phyloP scores from a whole-genome alignment of 257 asterid species.

The Solanum raphanifolium region DNA sequence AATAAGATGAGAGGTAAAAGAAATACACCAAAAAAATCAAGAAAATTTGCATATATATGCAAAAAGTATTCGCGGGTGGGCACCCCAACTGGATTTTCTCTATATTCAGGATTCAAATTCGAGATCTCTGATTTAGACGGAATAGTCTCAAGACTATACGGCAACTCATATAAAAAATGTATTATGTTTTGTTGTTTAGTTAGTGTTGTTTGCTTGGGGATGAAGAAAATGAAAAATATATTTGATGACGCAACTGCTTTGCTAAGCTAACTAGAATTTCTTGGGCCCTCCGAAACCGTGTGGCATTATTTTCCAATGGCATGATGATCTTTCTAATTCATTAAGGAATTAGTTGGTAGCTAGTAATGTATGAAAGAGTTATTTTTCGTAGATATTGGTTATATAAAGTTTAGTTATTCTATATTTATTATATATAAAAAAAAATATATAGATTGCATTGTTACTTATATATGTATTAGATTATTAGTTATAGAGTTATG shows the following conservation, averaged over 20 bases:
- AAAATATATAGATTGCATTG: too few species aligned
- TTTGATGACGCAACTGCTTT: constrained; percentile 2
- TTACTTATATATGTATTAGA: too few species aligned
- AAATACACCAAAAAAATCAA: too few species aligned
- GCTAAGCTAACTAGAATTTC: background rate
- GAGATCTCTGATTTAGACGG: accelerated
- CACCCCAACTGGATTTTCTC: accelerated
- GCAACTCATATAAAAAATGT: accelerated
- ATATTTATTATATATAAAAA: too few species aligned
- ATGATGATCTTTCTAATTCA: background rate
- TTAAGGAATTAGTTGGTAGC: background rate
- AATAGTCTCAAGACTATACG: accelerated
- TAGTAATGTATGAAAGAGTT: background rate
- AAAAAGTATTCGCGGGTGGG: too few species aligned
- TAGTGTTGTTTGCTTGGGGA: background rate
- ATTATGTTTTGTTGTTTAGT: background rate
- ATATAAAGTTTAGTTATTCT: too few species aligned
- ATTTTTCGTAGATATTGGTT: too few species aligned
- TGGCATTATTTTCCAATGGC: background rate
- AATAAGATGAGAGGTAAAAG: too few species aligned
- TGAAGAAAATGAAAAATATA: background rate
- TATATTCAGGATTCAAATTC: accelerated
- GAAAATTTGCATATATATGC: too few species aligned
- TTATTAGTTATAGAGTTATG: too few species aligned
- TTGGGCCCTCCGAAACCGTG: background rate